Evolutionary conservation across 805 yeast genomes (phyloP).

Genomic region (Starmerella apicola): DNA sequence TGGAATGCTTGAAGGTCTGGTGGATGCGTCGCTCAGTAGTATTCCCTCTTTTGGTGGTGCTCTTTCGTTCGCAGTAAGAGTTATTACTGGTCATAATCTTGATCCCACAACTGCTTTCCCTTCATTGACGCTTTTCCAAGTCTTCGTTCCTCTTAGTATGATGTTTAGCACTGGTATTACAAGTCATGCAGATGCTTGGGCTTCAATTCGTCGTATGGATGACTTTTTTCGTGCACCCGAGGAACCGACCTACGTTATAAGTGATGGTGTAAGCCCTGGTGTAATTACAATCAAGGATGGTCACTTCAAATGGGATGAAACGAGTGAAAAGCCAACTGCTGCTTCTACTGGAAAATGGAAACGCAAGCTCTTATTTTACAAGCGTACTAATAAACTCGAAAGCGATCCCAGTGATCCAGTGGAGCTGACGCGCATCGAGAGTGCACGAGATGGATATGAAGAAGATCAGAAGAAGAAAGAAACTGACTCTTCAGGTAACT

Average conservation of each 20-base stretch:
- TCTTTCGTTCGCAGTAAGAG: slow-evolving; percentile 40
- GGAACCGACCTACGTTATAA: slow-evolving; percentile 25
- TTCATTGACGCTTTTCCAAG: slow-evolving; percentile 55
- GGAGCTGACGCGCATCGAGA: slow-evolving; percentile 1
- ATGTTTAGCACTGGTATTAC: slow-evolving; percentile 39
- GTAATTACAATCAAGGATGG: slow-evolving; percentile 45
- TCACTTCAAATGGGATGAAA: slow-evolving; percentile 53
- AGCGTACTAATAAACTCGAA: slow-evolving; percentile 7
- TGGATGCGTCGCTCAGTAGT: slow-evolving; percentile 54
- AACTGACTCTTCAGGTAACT: slow-evolving; percentile 6
- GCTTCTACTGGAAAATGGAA: slow-evolving; percentile 14
- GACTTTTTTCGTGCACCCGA: slow-evolving; percentile 29
- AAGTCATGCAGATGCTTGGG: slow-evolving; percentile 32
- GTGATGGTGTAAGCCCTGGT: slow-evolving; percentile 24
- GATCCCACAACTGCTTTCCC: slow-evolving; percentile 58
- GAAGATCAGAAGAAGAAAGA: slow-evolving; percentile 13
- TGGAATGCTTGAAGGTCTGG: slow-evolving; percentile 50
- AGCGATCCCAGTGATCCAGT: slow-evolving; percentile 8
- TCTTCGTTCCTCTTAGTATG: slow-evolving; percentile 55
- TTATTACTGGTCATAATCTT: slow-evolving; percentile 32
- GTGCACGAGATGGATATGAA: slow-evolving; percentile 9
- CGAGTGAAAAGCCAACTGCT: slow-evolving; percentile 15
- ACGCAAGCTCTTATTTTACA: slow-evolving; percentile 10
- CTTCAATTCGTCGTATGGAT: slow-evolving; percentile 22
- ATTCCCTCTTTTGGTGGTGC: slow-evolving; percentile 63